These are phyloP conservation scores for Aquilaria agallochum DNA, from an alignment of 441 rosid genomes.

Conservation along the genomic window DNA sequence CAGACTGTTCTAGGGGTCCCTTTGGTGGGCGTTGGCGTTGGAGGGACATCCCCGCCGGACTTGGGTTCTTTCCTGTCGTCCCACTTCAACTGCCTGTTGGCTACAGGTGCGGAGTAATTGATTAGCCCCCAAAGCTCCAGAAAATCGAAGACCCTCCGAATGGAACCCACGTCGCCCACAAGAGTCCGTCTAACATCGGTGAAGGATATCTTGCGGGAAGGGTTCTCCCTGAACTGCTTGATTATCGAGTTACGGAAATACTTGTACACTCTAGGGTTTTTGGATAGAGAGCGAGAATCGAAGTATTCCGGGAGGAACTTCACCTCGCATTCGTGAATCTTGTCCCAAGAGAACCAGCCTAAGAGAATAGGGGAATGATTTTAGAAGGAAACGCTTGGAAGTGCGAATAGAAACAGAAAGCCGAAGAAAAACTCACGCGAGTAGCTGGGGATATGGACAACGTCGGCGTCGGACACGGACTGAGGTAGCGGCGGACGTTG, in stretches of 20 bases:
- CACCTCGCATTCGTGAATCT: constrained; percentile 63
- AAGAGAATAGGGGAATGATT: neutral
- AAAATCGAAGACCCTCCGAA: constrained; percentile 89
- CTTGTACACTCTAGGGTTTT: constrained; percentile 54
- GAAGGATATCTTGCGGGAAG: constrained; percentile 66
- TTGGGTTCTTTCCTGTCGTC: constrained; percentile 65
- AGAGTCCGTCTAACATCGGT: constrained; percentile 78
- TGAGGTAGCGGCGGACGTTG: constrained; percentile 22
- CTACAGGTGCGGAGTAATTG: constrained; percentile 48
- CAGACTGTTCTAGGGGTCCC: constrained; percentile 57
- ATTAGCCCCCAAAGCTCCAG: constrained; percentile 85
- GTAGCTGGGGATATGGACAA: constrained; percentile 70
- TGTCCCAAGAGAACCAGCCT: constrained; percentile 89
- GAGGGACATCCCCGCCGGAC: constrained; percentile 23
- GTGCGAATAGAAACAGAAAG: neutral
- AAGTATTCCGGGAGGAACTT: constrained; percentile 78
- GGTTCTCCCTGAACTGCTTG: constrained; percentile 53
- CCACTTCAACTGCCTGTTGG: constrained; percentile 73
- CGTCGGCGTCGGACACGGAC: constrained; percentile 39
- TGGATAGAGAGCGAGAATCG: constrained; percentile 54
- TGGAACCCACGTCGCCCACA: constrained; percentile 82
- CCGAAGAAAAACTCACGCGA: constrained; percentile 48
- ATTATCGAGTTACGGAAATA: constrained; percentile 77
- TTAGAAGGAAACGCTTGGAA: neutral
- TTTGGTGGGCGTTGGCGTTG: constrained; percentile 28